Base-by-base conservation (phyloP, 176 grass and related monocot species). In the Eremochloa ophiuroides region DNA sequence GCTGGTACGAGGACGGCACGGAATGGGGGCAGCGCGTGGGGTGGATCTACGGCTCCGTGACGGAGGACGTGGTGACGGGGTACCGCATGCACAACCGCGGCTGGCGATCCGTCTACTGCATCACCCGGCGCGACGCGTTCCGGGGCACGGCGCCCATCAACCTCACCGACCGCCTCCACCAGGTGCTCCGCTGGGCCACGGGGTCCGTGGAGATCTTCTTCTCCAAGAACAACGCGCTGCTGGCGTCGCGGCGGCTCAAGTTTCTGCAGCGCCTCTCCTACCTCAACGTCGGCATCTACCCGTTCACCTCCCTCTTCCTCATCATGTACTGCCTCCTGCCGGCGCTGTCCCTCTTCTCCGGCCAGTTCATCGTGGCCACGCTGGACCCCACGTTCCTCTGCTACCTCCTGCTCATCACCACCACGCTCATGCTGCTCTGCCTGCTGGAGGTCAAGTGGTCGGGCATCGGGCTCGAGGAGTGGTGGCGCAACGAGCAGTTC, bases 151-250 rank as follows among this genome's bases (percentile, higher is more conserved):
- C 95, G 10, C 95, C 95, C 10, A 98, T 98, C 80, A 98, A 98
- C 68, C 76, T 98, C 38, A 98, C 95, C 0, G 95, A 98, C 62
- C 71, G 95, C 0, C 85, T 98, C 10, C 95, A 98, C 82, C 95
- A 95, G 88, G 95, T 98, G 78, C 68, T 98, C 17, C 95, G 95
- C 0, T 98, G 95, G 95, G 95, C 95, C 17, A 98, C 95, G 9
- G 95, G 95, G 5, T 98, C 95, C 0, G 95, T 95, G 22, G 95
- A 98, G 82, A 98, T 98, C 83, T 98, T 98, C 95, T 98, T 98
- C 95, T 98, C 95, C 0, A 82, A 88, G 25, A 98, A 98, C 88
- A 98, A 98, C 85, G 95, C 95, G 15, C 44, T 47, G 15, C 44
- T 47, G 15, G 44, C 44, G 4, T 47, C 44, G 4, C 44, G 6